Evolutionary conservation across 2,329 filamentous ascomycete genomes (phyloP).

Genomic region (Penicillium brevicompactum): DNA sequence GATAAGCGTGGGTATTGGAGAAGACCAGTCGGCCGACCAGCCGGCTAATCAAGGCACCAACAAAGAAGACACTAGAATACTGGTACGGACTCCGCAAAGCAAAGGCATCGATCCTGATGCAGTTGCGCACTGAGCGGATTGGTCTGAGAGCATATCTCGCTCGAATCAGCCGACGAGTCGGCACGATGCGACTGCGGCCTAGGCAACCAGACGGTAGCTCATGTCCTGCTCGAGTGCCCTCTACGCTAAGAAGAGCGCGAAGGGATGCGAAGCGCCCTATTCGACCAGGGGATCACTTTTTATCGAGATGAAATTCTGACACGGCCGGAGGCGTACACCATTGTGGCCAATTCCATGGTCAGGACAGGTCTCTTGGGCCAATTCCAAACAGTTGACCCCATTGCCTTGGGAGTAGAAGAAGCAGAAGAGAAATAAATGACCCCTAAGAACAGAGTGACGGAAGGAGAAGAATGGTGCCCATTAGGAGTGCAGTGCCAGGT

Average conservation of each 20-base stretch:
- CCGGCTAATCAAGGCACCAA: background rate
- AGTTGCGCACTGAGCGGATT: constrained; percentile 3
- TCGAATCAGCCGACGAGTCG: background rate
- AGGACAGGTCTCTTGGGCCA: background rate
- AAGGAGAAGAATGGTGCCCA: background rate
- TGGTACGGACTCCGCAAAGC: background rate
- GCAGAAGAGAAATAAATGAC: background rate
- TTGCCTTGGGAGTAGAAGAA: background rate
- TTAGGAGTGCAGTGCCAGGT: background rate
- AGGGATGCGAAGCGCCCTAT: background rate
- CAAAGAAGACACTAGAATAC: constrained; percentile 1
- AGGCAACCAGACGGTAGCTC: background rate
- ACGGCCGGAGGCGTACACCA: background rate
- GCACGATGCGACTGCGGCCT: background rate
- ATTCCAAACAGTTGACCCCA: background rate
- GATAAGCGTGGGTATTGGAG: background rate
- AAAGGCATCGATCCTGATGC: constrained; percentile 4
- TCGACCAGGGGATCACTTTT: background rate
- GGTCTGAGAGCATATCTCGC: background rate
- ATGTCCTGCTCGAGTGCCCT: background rate
- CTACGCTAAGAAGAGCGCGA: background rate
- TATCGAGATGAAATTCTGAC: background rate
- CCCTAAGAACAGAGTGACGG: background rate
- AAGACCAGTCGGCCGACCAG: constrained; percentile 1
- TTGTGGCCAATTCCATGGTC: background rate